Evolutionary conservation across 176 grass and related monocot species (phyloP).

Genomic region (Zizania latifolia): DNA sequence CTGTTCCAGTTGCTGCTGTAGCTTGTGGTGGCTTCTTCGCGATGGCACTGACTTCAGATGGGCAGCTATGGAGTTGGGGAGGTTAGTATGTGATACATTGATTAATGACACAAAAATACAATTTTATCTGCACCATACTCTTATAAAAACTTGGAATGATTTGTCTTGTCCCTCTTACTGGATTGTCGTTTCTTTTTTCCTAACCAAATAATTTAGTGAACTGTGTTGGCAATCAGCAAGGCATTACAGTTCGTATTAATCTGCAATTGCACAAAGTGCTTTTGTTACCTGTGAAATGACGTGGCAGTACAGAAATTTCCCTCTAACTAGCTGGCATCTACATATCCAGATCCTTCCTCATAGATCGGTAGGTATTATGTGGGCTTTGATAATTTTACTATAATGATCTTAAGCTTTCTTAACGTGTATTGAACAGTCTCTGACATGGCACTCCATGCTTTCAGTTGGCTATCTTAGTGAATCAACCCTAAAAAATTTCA

Average conservation of each 20-base stretch:
- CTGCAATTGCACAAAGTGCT: background rate
- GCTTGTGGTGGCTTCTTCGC: conserved; percentile 95
- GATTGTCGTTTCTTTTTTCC: background rate
- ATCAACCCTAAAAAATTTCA: background rate
- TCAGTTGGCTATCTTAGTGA: background rate
- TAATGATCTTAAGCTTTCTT: background rate
- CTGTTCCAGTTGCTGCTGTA: conserved; percentile 65
- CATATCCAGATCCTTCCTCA: background rate
- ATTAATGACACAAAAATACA: background rate
- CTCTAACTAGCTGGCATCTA: background rate
- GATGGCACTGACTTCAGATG: conserved; percentile 62
- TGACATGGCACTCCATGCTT: background rate
- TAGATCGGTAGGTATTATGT: background rate
- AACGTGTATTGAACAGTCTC: background rate
- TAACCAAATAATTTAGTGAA: background rate
- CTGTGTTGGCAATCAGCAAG: background rate
- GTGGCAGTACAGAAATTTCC: background rate
- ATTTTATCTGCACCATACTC: background rate
- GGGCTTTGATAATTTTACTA: background rate
- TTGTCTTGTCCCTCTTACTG: background rate
- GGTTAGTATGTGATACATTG: conserved; percentile 38
- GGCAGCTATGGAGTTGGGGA: conserved; percentile 97
- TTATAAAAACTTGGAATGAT: background rate
- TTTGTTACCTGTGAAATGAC: background rate
- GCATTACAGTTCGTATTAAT: background rate